Conservation (phyloP, 257 asterid genomes). For the Verbena officinalis region DNA sequence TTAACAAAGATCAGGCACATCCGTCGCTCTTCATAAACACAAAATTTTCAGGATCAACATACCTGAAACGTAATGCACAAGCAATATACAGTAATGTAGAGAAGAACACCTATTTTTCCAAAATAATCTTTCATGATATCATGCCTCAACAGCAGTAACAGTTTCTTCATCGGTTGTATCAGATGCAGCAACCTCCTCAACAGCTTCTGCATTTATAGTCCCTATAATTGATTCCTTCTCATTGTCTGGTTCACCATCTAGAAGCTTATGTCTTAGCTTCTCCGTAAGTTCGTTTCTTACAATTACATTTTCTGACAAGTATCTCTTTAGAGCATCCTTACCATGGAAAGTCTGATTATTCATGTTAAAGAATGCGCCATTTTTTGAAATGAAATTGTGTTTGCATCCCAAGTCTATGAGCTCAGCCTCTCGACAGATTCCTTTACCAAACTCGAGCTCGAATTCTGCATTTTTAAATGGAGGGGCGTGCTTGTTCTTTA, state of each 20-base stretch:
- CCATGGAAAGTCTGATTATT: conserved; percentile 50
- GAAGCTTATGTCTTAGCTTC: conserved; percentile 71
- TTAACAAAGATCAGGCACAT: background rate
- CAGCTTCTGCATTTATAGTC: conserved; percentile 33
- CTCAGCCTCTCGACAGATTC: conserved; percentile 65
- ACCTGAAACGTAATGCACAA: conserved; percentile 25
- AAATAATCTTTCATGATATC: conserved; percentile 14
- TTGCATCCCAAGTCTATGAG: conserved; percentile 64
- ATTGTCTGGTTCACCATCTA: conserved; percentile 33
- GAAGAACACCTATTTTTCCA: background rate
- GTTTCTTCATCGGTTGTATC: conserved; percentile 68
- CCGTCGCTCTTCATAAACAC: conserved; percentile 20
- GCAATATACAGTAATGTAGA: background rate
- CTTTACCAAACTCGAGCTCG: conserved; percentile 79
- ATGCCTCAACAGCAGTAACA: conserved; percentile 65
- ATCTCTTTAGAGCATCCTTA: conserved; percentile 62
- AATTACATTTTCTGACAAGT: conserved; percentile 47
- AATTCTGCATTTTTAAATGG: conserved; percentile 66
- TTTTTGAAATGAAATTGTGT: conserved; percentile 54
- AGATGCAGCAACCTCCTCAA: conserved; percentile 46
- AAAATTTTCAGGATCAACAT: conserved; percentile 33
- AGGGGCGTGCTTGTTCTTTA: conserved; percentile 79
- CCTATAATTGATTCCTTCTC: conserved; percentile 39
- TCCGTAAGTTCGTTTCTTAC: conserved; percentile 59
- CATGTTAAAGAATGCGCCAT: conserved; percentile 41